Percentiles rank a stretch among this genome's conserved stretches.
These are phyloP conservation scores for Geosmithia morbida DNA, from an alignment of 2,329 filamentous ascomycete genomes.

Conservation along the genomic window DNA sequence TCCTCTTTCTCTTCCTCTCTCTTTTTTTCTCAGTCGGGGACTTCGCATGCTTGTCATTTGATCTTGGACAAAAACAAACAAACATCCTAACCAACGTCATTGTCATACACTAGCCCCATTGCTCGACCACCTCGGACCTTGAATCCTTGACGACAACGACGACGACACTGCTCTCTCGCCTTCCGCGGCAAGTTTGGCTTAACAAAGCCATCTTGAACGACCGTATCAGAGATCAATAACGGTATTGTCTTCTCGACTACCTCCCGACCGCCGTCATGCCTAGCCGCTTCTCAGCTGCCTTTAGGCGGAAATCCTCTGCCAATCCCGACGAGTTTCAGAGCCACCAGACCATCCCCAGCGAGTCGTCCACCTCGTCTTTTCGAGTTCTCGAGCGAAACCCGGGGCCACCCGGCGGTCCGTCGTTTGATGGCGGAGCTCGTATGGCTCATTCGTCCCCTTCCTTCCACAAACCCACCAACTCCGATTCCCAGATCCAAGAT, in stretches of 20 bases:
- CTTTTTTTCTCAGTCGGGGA: neutral
- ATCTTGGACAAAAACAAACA: neutral
- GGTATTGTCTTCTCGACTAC: too few relatives aligned
- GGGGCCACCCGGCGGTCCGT: constrained; percentile 21
- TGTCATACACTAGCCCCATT: too few relatives aligned
- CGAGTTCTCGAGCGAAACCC: constrained; percentile 42
- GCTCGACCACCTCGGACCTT: too few relatives aligned
- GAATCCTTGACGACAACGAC: too few relatives aligned
- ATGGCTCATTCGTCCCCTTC: constrained; percentile 21
- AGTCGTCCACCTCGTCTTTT: constrained; percentile 29
- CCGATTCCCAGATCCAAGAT: constrained; percentile 32
- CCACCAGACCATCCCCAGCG: constrained; percentile 23
- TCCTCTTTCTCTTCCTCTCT: neutral
- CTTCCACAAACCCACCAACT: constrained; percentile 20
- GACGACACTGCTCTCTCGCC: neutral
- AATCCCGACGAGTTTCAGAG: constrained; percentile 38
- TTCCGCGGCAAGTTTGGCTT: neutral
- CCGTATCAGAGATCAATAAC: neutral
- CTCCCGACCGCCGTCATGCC: constrained; percentile 28
- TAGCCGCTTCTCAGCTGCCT: constrained; percentile 42
- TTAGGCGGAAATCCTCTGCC: constrained; percentile 46
- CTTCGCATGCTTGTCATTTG: neutral
- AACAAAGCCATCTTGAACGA: neutral
- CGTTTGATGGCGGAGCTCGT: constrained; percentile 34
- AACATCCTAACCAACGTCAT: neutral